Evolutionary conservation across 345 rosid species (phyloP), one percentile per base, ranked within the genome.

Genomic region (Eucalyptus paniculata): DNA sequence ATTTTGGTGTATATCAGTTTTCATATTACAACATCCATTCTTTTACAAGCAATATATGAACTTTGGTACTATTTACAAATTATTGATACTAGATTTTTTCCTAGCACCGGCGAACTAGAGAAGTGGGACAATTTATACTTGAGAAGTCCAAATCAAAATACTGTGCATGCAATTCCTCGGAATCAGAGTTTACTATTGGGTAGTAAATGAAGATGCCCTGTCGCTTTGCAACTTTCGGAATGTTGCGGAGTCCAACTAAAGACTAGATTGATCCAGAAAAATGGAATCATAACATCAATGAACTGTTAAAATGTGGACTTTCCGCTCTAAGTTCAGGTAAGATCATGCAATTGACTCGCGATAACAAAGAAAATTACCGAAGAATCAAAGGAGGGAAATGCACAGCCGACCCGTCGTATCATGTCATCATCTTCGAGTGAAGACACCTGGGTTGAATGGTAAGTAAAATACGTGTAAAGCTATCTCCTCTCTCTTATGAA

Each of bases 1-100:
- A 21, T 34, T 69, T 5, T 18, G 42, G 0, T 18, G 14, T 9
- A 72, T 34, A 21, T 34, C 81, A 19, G 34, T 34, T 69, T 69
- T 69, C 14, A 34, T 3, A 34, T 10, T 40, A 19, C 21, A 2
- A 12, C 8, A 11, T 19, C 2, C 26, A 11, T 19, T 1, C 12
- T 1, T 34, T 37, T 9, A 14, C 13, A 11, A 34, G 4, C 14
- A 11, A 17, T 0, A 2, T 4, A 19, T 34, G 44, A 34, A 10
- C 82, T 34, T 72, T 1, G 14, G 28, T 77, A 37, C 13, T 40
- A 77, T 4, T 6, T 1, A 19, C 2, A 21, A 2, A 37, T 40
- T 40, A 77, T 6, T 6, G 26, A 40, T 12, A 42, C 83, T 12
- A 40, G 30, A 40, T 21, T 19, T 19, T 77, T 77, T 40, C 83